phyloP scores from a whole-genome alignment of 2,329 filamentous ascomycete genomes.

The Fusarium dimerum region DNA sequence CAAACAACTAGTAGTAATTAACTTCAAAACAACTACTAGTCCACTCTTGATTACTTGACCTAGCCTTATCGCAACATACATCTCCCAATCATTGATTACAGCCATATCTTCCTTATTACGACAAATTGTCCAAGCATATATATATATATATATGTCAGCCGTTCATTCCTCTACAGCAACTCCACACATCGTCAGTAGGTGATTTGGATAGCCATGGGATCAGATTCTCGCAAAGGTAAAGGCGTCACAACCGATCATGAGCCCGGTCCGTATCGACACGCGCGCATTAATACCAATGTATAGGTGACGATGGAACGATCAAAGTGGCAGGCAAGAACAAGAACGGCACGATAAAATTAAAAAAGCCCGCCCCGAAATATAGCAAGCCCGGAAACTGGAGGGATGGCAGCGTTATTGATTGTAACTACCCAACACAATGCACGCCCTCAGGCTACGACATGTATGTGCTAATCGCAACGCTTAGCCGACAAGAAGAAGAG shows the following conservation, averaged over 20 bases:
- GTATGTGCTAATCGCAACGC: not conserved
- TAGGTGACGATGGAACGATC: slow-evolving; percentile 60
- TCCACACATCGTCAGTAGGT: no score
- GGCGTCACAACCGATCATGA: slow-evolving; percentile 7
- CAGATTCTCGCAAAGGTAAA: slow-evolving; percentile 34
- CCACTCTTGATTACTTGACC: slow-evolving; percentile 16
- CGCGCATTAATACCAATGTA: slow-evolving; percentile 16
- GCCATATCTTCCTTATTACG: slow-evolving; percentile 5
- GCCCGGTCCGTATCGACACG: slow-evolving; percentile 5
- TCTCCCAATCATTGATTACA: slow-evolving; percentile 4
- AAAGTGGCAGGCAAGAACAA: slow-evolving; percentile 64
- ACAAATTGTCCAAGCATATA: not conserved
- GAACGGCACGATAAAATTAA: slow-evolving; percentile 60
- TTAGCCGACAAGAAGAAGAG: slow-evolving; percentile 54
- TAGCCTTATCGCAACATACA: slow-evolving; percentile 17
- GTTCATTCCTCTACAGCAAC: not conserved
- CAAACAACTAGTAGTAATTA: not conserved
- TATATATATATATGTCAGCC: no score
- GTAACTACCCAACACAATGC: slow-evolving; percentile 41
- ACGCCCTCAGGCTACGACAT: not conserved
- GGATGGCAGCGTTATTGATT: slow-evolving; percentile 64
- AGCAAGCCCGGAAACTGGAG: slow-evolving; percentile 71
- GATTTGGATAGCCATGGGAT: slow-evolving; percentile 17
- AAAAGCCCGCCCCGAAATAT: slow-evolving; percentile 62
- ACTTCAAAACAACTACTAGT: no score